Evolutionary conservation across 768 basidiomycete species (phyloP).

Genomic region (Rossbeevera mucosa): DNA sequence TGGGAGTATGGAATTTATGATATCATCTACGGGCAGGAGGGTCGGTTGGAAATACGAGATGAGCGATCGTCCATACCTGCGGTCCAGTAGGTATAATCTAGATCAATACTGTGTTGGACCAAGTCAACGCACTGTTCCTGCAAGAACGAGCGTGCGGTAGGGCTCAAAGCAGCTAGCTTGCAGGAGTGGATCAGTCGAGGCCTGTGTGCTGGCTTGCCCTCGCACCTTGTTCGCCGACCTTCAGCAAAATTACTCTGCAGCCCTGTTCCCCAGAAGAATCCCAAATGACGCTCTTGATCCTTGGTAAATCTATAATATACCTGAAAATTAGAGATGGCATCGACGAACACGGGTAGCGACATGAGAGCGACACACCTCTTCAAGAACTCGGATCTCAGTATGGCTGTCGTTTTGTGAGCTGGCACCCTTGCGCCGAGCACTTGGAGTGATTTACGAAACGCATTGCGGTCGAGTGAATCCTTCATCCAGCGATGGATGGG

Average conservation of each 20-base stretch:
- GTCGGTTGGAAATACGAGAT: background rate
- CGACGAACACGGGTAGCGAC: constrained; percentile 9
- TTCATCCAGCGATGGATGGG: constrained; percentile 50
- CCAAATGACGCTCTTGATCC: constrained; percentile 53
- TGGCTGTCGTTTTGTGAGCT: constrained; percentile 46
- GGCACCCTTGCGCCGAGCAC: constrained; percentile 66
- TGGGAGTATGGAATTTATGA: constrained; percentile 78
- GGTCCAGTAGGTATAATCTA: constrained; percentile 88
- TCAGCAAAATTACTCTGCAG: constrained; percentile 62
- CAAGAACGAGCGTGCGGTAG: constrained; percentile 52
- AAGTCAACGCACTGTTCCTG: constrained; percentile 51
- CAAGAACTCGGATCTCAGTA: constrained; percentile 57
- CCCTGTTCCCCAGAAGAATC: constrained; percentile 46
- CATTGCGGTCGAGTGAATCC: constrained; percentile 52
- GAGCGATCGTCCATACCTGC: constrained; percentile 49
- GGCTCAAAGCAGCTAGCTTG: constrained; percentile 67
- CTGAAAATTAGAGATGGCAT: constrained; percentile 32
- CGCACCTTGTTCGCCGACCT: constrained; percentile 58
- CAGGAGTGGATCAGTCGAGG: constrained; percentile 7
- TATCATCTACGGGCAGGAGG: constrained; percentile 56
- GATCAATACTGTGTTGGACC: constrained; percentile 53
- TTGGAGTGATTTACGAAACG: constrained; percentile 61
- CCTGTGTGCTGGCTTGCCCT: background rate
- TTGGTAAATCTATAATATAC: constrained; percentile 63
- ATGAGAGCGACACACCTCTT: constrained; percentile 44